A percentile compares a stretch with the other conserved stretches of the same genome.
These are phyloP conservation scores for Dendryphion nanum DNA, from an alignment of 2,329 filamentous ascomycete species.

Conservation along the genomic window DNA sequence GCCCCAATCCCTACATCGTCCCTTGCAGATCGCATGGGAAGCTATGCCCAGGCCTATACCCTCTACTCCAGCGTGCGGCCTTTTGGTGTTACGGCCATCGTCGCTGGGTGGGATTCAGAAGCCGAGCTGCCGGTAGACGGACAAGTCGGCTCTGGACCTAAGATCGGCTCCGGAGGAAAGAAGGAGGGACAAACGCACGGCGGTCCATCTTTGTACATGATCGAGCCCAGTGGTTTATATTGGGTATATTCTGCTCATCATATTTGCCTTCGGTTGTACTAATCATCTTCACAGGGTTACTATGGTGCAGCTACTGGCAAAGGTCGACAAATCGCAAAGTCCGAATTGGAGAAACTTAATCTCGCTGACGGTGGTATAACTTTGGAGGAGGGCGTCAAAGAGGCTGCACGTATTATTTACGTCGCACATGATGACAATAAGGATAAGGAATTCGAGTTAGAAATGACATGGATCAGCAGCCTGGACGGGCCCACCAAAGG, in stretches of 20 bases:
- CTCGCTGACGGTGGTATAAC: slow-evolving; percentile 74
- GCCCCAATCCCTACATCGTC: slow-evolving; percentile 85
- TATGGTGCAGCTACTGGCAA: slow-evolving; percentile 97
- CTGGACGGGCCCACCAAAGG: slow-evolving; percentile 86
- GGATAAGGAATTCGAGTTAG: slow-evolving; percentile 98
- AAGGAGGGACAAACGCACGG: slow-evolving; percentile 72
- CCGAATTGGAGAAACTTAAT: slow-evolving; percentile 96
- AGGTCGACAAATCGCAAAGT: slow-evolving; percentile 93
- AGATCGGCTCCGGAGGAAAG: slow-evolving; percentile 80
- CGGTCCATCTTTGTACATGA: slow-evolving; percentile 96
- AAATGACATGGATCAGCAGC: slow-evolving; percentile 97
- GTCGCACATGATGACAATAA: slow-evolving; percentile 98
- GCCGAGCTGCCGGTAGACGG: slow-evolving; percentile 82
- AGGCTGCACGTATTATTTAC: slow-evolving; percentile 96
- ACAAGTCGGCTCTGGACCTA: slow-evolving; percentile 80
- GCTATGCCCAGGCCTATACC: slow-evolving; percentile 96
- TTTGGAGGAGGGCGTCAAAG: slow-evolving; percentile 85
- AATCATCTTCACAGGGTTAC: slow-evolving; percentile 64
- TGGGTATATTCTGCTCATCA: slow-evolving; percentile 59
- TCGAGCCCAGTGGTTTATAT: slow-evolving; percentile 94
- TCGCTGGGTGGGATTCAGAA: slow-evolving; percentile 92
- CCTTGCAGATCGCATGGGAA: slow-evolving; percentile 88
- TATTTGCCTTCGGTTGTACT: neutral
- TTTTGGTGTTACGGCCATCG: slow-evolving; percentile 92
- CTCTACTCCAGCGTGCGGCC: slow-evolving; percentile 95